Base-by-base conservation (phyloP, 148 eudicot genomes). In the Chenopodium album region DNA sequence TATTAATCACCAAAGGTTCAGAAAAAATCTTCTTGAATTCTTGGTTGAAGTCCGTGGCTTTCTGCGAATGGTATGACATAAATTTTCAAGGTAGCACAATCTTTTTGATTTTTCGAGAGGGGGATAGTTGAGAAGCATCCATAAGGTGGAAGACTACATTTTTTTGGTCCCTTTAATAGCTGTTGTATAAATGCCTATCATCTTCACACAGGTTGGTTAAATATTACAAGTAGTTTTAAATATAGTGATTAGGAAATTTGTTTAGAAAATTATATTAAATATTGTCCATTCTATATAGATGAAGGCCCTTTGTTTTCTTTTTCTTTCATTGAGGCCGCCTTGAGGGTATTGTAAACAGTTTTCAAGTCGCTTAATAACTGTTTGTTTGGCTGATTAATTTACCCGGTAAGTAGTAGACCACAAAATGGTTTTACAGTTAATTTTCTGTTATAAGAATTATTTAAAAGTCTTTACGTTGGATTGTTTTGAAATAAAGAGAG, bases 31-130 rank as follows among this genome's bases (percentile, higher is more conserved):
- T 19, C 91, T 86, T 75, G 83, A 78, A 46, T 96, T 96, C 84
- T 93, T 96, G 34, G 81, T 84, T 44, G 97, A 96, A 80, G 99
- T 96, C 79, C 94, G 97, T 71, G 99, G 97, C 29, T 96, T 96
- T 81, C 91, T 96, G 75, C 94, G 95, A 37, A 92, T 87, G 78
- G 89, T 90, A 47, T 96, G 87, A 91, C 78, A 31, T 23, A 44
- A 29, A n/a, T 37, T 29, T 77, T 22, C 73, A 34, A 48, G 12
- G 50, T 32, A 71, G 32, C 62, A 70, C 14, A 3, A 23, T 60
- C 34, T 41, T 69, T 22, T 4, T 20, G 44, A 2, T 72, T 22
- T 44, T 19, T 1, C 17, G 12, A 1, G 14, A 26, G 28, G 2
- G 47, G 48, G 0, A 20, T 4, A 4, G 70, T 66, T n/a, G 11